phyloP scores from a whole-genome alignment of 108 stramenopile species.

The Seminavis robusta region DNA sequence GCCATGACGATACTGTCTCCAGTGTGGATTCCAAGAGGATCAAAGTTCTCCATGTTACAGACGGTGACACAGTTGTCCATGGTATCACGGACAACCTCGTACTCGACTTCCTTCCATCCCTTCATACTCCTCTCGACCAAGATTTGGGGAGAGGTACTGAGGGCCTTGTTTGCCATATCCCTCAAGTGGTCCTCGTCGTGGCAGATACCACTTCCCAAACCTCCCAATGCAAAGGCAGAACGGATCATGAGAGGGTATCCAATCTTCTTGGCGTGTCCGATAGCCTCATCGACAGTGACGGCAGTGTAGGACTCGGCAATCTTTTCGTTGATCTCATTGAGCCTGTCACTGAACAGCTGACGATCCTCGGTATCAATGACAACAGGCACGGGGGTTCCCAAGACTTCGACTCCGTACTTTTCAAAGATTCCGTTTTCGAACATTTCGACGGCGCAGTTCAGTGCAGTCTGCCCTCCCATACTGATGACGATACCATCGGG shows the following conservation, averaged over 20 bases:
- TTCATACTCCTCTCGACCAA: conserved; percentile 95
- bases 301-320: conserved; percentile 90
- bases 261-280: conserved; percentile 84
- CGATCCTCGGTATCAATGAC: conserved; percentile 99
- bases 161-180: conserved; percentile 88
- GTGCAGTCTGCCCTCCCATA: conserved; percentile 99
- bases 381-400: conserved; percentile 93
- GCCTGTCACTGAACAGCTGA: conserved; percentile 89
- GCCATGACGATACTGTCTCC: conserved; percentile 99
- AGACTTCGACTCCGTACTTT: conserved; percentile 90
- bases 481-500: conserved; percentile 96
- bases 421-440: conserved; percentile 86
- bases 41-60: conserved; percentile 99
- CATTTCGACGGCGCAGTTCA: conserved; percentile 95
- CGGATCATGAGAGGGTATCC: conserved; percentile 98
- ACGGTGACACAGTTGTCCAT: conserved; percentile 96
- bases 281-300: conserved; percentile 75
- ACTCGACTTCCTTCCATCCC: conserved; percentile 99
- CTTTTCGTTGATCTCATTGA: conserved; percentile 96
- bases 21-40: conserved; percentile 96
- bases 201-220: conserved; percentile 96
- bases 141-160: conserved; percentile 89
- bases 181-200: conserved; percentile 75
- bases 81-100: conserved; percentile 91
- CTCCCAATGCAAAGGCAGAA: conserved; percentile 97